Percentiles rank a stretch among this genome's conserved stretches.
phyloP scores from a whole-genome alignment of 306 rosid genomes.

The Boehmeria nivea region DNA sequence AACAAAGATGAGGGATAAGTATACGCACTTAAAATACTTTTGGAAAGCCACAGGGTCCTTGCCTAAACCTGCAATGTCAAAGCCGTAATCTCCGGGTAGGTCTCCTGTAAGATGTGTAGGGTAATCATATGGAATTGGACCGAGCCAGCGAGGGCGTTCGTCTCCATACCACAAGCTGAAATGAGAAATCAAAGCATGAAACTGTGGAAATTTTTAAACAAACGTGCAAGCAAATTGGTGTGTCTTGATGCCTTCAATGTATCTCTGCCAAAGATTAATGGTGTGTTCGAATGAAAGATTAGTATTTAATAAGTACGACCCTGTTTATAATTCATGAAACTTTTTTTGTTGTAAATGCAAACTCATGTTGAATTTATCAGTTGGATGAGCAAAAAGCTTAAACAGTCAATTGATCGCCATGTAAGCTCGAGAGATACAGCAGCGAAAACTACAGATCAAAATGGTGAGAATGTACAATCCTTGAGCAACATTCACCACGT shows the following conservation, averaged over 20 bases:
- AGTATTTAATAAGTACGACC: too few species aligned
- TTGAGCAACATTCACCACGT: too few species aligned
- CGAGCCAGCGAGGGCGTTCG: conserved; percentile 88
- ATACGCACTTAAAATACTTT: conserved; percentile 69
- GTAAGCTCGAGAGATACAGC: too few species aligned
- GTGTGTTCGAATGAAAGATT: too few species aligned
- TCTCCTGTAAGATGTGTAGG: conserved; percentile 80
- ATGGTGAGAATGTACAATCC: too few species aligned
- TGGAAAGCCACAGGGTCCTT: conserved; percentile 64
- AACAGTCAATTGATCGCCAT: background rate
- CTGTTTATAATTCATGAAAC: too few species aligned
- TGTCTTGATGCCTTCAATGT: too few species aligned
- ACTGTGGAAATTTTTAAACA: background rate
- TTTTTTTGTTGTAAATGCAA: too few species aligned
- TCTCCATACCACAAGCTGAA: conserved; percentile 86
- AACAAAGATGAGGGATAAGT: background rate
- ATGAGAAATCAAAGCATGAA: background rate
- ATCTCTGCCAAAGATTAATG: too few species aligned
- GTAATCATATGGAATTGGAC: conserved; percentile 77
- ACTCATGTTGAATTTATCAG: too few species aligned
- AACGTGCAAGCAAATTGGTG: background rate
- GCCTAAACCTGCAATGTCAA: conserved; percentile 71
- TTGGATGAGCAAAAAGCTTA: too few species aligned
- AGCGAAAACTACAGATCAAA: too few species aligned
- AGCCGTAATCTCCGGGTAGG: conserved; percentile 89